Evolutionary conservation across 2,329 filamentous ascomycete species (phyloP).

Genomic region (Ilyonectria robusta): DNA sequence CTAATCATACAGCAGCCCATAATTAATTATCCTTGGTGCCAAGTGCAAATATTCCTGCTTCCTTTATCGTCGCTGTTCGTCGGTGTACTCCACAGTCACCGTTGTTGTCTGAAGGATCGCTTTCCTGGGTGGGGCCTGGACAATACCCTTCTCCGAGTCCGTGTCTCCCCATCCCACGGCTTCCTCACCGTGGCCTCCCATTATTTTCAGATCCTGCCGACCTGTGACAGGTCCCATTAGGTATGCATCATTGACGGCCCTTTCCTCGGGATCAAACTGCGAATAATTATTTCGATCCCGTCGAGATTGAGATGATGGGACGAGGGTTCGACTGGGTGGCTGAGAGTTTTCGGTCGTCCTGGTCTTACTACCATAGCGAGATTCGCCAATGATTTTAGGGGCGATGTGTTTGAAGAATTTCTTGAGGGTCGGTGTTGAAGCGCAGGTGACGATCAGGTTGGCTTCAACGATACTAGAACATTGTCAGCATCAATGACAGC

Average conservation of each 20-base stretch:
- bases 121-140: conserved; percentile 24
- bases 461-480: conserved; percentile 49
- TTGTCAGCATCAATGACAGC: background rate
- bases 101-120: conserved; percentile 44
- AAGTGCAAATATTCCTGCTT: background rate
- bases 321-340: conserved; percentile 18
- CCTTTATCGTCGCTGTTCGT: conserved; percentile 2
- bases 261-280: conserved; percentile 40
- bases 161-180: conserved; percentile 36
- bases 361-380: conserved; percentile 43
- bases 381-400: conserved; percentile 50
- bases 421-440: conserved; percentile 56
- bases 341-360: conserved; percentile 34
- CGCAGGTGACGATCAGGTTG: conserved; percentile 59
- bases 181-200: conserved; percentile 31
- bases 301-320: conserved; percentile 31
- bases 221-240: conserved; percentile 30
- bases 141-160: conserved; percentile 42
- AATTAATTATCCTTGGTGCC: background rate
- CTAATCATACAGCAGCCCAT: background rate
- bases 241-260: conserved; percentile 20
- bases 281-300: conserved; percentile 40
- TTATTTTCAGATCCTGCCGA: conserved; percentile 30
- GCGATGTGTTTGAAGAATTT: conserved; percentile 57
- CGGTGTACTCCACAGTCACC: conserved; percentile 42